Evolutionary conservation across 805 yeast genomes (phyloP).

Genomic region (Suhomyces faveliae): DNA sequence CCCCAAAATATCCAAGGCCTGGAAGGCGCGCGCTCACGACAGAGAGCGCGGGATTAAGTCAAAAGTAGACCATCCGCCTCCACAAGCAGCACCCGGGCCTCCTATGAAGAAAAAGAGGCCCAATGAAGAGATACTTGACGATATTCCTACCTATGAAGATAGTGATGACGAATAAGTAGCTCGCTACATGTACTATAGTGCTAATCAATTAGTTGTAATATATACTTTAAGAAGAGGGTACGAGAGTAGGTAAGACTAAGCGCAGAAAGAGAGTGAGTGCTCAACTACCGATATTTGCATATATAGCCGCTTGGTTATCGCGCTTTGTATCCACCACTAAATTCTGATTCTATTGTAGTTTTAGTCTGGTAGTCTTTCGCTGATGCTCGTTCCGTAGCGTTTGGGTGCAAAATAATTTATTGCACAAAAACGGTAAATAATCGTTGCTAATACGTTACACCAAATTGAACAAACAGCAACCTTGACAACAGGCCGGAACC

Average conservation of each 20-base stretch:
- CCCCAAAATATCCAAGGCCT: conserved; percentile 52
- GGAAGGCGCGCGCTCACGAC: conserved; percentile 59
- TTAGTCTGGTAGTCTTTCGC: no score
- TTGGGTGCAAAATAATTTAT: neutral
- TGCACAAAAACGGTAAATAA: no score
- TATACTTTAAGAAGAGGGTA: neutral
- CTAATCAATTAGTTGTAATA: neutral
- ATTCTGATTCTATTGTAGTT: no score
- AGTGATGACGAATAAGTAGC: conserved; percentile 24
- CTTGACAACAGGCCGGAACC: neutral
- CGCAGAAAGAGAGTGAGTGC: no score
- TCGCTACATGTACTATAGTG: neutral
- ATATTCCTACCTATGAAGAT: conserved; percentile 42
- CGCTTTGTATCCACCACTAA: no score
- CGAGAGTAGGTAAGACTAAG: no score
- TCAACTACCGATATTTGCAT: no score
- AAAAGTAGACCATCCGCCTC: conserved; percentile 5
- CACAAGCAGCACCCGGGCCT: conserved; percentile 4
- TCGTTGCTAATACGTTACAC: no score
- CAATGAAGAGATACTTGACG: conserved; percentile 23
- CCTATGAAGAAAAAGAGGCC: conserved; percentile 12
- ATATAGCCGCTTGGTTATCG: no score
- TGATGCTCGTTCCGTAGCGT: no score
- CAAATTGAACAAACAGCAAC: neutral
- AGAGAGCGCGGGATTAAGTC: conserved; percentile 19